Base-by-base conservation (phyloP, 345 rosid genomes). In the Raphanus raphanistrum region DNA sequence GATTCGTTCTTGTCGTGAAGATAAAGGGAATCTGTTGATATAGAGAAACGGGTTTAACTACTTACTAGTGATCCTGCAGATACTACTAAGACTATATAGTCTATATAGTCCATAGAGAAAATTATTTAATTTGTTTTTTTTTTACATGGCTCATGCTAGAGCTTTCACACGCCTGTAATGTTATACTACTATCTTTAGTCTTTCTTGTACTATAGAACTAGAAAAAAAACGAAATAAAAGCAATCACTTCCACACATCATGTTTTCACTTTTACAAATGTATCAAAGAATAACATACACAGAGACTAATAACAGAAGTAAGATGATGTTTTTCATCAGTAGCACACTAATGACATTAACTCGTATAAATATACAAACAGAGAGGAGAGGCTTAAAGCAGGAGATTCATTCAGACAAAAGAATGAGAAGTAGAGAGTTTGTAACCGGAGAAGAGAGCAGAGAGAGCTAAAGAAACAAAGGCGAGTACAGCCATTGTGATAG, bases 391-490 rank as follows among this genome's bases (percentile, higher is more conserved):
- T 26, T 27, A 38, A 38, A 35, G 15, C 38, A 35, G 15, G 38
- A n/a, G 28, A 7, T 21, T 86, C 76, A 7, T 21, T 86, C 76
- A 90, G 28, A 88, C 82, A 78, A 79, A 84, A 76, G 89, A 80
- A 58, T 86, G 85, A 66, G 93, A 82, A 66, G 93, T 83, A 2
- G 94, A 86, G 71, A 93, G 82, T 74, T 93, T 90, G 79, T 88
- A 86, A 81, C 95, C 98, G 0, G 97, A 88, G 80, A 93, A 76
- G 72, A 93, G 80, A 26, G 97, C 90, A 2, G 95, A 89, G 15
- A 83, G 12, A 10, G 95, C 95, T 76, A 91, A 43, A 9, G 85
- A 33, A 9, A 87, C 1, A 76, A 96, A 91, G 5, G 96, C 94
- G 0, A 96, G 58, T 80, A 96, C 80, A 68, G 88, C 83, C 91